A percentile compares a stretch with the other conserved stretches of the same genome.
These are phyloP conservation scores for Knufia fluminis DNA, from an alignment of 2,329 filamentous ascomycete genomes.

Conservation along the genomic window DNA sequence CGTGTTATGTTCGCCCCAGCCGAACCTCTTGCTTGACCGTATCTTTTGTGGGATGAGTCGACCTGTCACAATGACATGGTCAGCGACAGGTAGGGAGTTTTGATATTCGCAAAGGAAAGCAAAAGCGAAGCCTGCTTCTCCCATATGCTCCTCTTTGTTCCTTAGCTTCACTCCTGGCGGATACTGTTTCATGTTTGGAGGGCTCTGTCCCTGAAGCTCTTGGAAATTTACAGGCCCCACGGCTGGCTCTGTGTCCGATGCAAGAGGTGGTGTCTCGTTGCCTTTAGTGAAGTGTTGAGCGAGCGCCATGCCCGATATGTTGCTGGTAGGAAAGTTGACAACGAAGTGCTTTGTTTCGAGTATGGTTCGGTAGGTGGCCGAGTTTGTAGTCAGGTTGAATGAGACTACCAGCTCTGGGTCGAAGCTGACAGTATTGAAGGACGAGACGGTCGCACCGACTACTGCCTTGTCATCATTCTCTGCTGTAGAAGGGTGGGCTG, in stretches of 20 bases:
- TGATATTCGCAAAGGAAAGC: constrained; percentile 8
- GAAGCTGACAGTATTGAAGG: constrained; percentile 7
- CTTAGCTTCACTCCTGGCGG: background rate
- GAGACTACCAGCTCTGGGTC: background rate
- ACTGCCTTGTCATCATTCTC: background rate
- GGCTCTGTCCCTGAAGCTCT: background rate
- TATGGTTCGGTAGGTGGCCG: constrained; percentile 1
- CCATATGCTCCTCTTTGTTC: background rate
- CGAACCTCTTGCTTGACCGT: background rate
- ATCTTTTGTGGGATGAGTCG: background rate
- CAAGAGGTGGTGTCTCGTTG: background rate
- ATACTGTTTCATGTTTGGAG: background rate
- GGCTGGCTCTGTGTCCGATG: background rate
- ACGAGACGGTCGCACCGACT: constrained; percentile 2
- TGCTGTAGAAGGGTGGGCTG: background rate
- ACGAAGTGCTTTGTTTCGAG: constrained; percentile 1
- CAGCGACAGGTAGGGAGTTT: background rate
- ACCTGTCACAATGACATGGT: constrained; percentile 4
- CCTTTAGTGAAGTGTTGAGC: background rate
- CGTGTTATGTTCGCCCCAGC: background rate
- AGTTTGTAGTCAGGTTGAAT: constrained; percentile 7
- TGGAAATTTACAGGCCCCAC: background rate
- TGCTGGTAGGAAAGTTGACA: constrained; percentile 4
- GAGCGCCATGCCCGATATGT: background rate
- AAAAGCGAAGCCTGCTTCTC: constrained; percentile 3